A percentile compares a stretch with the other conserved stretches of the same genome.
Evolutionary conservation across 192 early-diverging fungal species (phyloP).

Genomic region (Oehlia diaphana): DNA sequence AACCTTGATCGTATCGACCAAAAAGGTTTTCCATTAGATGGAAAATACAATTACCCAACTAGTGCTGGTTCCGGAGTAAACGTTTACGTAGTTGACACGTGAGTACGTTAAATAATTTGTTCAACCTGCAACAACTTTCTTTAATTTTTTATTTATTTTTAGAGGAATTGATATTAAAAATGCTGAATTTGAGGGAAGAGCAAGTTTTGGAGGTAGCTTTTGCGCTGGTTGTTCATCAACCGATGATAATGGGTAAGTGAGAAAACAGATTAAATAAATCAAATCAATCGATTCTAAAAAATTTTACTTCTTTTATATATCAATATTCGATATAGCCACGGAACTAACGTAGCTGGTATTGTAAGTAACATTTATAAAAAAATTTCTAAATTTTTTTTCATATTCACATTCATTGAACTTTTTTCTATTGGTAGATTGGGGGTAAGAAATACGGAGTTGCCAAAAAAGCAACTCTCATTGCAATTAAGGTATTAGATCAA

Average conservation of each 20-base stretch:
- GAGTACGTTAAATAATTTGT: conserved; percentile 30
- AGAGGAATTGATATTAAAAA: conserved; percentile 61
- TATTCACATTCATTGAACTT: neutral
- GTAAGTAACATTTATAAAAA: conserved; percentile 18
- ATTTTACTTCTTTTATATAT: neutral
- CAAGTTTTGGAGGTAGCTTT: conserved; percentile 53
- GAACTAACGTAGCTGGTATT: conserved; percentile 85
- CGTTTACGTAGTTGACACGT: conserved; percentile 69
- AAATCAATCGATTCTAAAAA: neutral
- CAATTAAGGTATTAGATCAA: conserved; percentile 55
- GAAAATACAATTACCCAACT: conserved; percentile 54
- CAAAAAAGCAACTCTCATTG: conserved; percentile 55
- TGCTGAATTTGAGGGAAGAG: conserved; percentile 75
- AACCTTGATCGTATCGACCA: conserved; percentile 72
- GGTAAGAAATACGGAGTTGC: conserved; percentile 59
- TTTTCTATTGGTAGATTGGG: conserved; percentile 45
- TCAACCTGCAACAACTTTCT: too few relatives aligned
- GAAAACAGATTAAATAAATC: neutral
- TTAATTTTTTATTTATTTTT: neutral
- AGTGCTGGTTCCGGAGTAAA: conserved; percentile 60
- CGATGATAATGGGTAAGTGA: conserved; percentile 43
- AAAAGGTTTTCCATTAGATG: conserved; percentile 47
- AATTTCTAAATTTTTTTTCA: too few relatives aligned
- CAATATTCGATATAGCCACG: conserved; percentile 40
- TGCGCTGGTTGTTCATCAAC: conserved; percentile 50